Evolutionary conservation across 2,329 filamentous ascomycete genomes (phyloP), one percentile per base, ranked within the genome.

Genomic region (Cladobotryum mycophilum): DNA sequence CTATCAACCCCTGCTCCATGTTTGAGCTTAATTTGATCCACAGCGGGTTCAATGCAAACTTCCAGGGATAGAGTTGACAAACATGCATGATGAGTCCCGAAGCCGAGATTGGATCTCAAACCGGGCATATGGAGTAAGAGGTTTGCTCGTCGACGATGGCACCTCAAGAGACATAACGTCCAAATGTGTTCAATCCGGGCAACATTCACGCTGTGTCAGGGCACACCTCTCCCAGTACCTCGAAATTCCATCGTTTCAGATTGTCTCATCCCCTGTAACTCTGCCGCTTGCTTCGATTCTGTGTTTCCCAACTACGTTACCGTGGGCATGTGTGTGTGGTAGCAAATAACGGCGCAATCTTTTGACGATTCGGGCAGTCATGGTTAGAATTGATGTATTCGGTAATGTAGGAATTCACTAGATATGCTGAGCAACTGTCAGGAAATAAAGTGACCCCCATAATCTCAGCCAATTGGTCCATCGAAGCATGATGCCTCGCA

Each of bases 11-110:
- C 20, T 43, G 4, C 43, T 46, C 42, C 47, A 43, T 53, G 51
- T 49, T 49, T 49, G 41, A 53, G 47, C 43, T 49, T 49, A 53
- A 53, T 47, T 49, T 47, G 22, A 30, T 47, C 49, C n/a, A n/a
- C 49, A 6, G n/a, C 22, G 15, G 45, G n/a, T 33, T 47, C 12
- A 35, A 34, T 47, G 34, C 14, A 20, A 15, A 34, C 35, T 3
- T 35, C 25, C 25, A 30, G 25, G 25, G 25, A 30, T 30, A 30
- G 9, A 30, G 25, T 33, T 15, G 18, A 20, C 20, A 25, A 20
- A 14, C 13, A n/a, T 17, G 5, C 25, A 18, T 40, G 3, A 38
- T 17, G 36, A 17, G 36, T 38, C 36, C 36, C 25, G 25, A 30
- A 30, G 25, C 25, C 25, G 25, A 30, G 25, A 30, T 30, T 30